Conservation (phyloP, 2,329 filamentous ascomycete species). For the Ophiognomonia clavigignenti-juglandacearum region DNA sequence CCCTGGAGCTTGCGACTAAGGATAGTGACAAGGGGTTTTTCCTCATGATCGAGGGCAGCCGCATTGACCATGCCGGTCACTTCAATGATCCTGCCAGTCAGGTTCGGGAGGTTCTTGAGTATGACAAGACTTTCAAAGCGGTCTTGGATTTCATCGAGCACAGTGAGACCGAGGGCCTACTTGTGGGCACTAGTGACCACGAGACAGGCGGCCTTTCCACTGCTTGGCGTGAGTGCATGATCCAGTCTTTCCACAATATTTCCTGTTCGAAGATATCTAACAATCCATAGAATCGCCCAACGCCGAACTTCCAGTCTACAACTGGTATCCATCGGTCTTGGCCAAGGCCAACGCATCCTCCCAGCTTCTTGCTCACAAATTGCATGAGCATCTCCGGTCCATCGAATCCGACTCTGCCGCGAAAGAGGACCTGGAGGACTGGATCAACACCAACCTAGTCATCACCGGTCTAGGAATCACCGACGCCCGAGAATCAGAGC, state of each 20-base stretch:
- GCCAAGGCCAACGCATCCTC: conserved; percentile 72
- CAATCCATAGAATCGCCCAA: conserved; percentile 10
- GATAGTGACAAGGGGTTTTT: conserved; percentile 92
- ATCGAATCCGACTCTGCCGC: conserved; percentile 23
- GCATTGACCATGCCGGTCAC: conserved; percentile 93
- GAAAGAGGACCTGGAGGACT: conserved; percentile 47
- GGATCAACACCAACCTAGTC: conserved; percentile 65
- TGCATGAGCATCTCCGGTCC: conserved; percentile 53
- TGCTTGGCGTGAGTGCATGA: conserved; percentile 60
- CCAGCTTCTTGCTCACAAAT: conserved; percentile 62
- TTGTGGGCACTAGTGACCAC: conserved; percentile 91
- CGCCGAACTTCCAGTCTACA: conserved; percentile 48
- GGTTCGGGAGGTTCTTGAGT: conserved; percentile 90
- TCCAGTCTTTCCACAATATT: no score
- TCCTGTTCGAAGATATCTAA: neutral
- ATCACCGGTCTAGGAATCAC: conserved; percentile 68
- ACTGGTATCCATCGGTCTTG: conserved; percentile 80
- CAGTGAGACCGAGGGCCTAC: conserved; percentile 67
- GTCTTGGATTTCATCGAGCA: conserved; percentile 81
- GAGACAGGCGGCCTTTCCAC: conserved; percentile 87
- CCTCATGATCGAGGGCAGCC: conserved; percentile 94
- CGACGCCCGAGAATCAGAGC: conserved; percentile 67
- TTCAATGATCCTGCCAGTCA: conserved; percentile 79
- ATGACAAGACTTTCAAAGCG: conserved; percentile 77
- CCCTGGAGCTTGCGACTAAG: conserved; percentile 75